Percentiles rank a stretch among this genome's conserved stretches.
Evolutionary conservation across 352 stramenopile species (phyloP).

Genomic region (Phytopythium litorale): DNA sequence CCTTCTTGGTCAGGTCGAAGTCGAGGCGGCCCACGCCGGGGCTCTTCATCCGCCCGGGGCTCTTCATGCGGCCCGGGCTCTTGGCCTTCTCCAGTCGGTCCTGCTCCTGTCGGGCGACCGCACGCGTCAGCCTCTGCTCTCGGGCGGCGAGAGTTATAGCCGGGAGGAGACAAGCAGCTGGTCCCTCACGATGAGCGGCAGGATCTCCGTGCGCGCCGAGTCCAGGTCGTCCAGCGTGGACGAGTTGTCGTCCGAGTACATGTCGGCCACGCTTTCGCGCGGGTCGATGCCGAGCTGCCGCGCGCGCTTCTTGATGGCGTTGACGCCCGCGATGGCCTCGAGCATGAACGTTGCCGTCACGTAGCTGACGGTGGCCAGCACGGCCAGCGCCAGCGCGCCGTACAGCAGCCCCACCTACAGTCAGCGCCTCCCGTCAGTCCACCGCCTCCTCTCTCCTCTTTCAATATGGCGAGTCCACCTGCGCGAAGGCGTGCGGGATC

Average conservation of each 20-base stretch:
- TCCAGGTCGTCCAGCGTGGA: slow-evolving; percentile 34
- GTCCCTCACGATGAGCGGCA: slow-evolving; percentile 63
- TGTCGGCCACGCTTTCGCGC: slow-evolving; percentile 15
- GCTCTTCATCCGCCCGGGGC: slow-evolving; percentile 20
- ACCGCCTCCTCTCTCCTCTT: too few species aligned
- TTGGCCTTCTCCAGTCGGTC: slow-evolving; percentile 40
- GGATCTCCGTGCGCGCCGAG: slow-evolving; percentile 57
- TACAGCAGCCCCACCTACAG: slow-evolving; percentile 71
- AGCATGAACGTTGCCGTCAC: slow-evolving; percentile 86
- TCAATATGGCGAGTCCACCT: slow-evolving; percentile 24
- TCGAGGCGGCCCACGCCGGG: slow-evolving; percentile 30
- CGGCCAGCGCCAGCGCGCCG: slow-evolving; percentile 44
- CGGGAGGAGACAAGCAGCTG: not conserved
- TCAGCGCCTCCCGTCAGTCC: not conserved
- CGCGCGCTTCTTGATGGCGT: slow-evolving; percentile 60
- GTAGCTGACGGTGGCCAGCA: slow-evolving; percentile 72
- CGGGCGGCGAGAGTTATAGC: not conserved
- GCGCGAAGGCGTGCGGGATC: slow-evolving; percentile 82
- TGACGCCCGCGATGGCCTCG: slow-evolving; percentile 77
- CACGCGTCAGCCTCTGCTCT: not conserved
- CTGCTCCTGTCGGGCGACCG: slow-evolving; percentile 27
- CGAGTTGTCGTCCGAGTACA: slow-evolving; percentile 20
- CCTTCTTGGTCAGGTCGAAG: slow-evolving; percentile 80
- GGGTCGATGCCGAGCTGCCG: slow-evolving; percentile 33
- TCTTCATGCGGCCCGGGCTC: not conserved